Evolutionary conservation across 495 filamentous ascomycete species (phyloP), one percentile per base, ranked within the genome.

Genomic region (Penicillium longicatenatum): DNA sequence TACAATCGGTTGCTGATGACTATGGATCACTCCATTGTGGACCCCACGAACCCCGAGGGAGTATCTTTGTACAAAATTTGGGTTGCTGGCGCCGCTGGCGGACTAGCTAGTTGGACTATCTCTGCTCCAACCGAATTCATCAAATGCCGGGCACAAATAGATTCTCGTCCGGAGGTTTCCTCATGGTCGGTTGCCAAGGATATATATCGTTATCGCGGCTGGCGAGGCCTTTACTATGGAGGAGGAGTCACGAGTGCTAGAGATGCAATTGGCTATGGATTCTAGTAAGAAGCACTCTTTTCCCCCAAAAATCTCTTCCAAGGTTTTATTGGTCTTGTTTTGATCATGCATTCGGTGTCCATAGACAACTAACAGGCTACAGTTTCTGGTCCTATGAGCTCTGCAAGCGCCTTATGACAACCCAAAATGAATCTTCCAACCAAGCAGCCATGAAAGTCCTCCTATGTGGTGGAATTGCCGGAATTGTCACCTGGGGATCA

Each of bases 321-420:
- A n/a, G n/a, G n/a, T n/a, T n/a, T n/a, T n/a, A n/a, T n/a, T n/a
- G n/a, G n/a, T n/a, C n/a, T n/a, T n/a, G n/a, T n/a, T n/a, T n/a
- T n/a, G n/a, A n/a, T n/a, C n/a, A n/a, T 52, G 17, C 20, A 11
- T 41, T 35, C 26, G 19, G 11, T 35, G 31, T 35, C 12, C 6
- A 14, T 10, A 4, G 31, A 10, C 12, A 11, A 35, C 10, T 35
- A 10, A 35, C 31, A 6, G 8, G 2, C 9, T 20, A 42, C 57
- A 87, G 85, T 68, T 97, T 96, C 70, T 92, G 87, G 86, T 85
- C 86, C 14, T 97, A 96, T 65, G 89, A 96, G 70, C 74, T 89
- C 37, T 82, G 75, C 59, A 89, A 85, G 51, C 79, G 82, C 19
- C 74, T 77, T 51, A 67, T 88, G 64, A 68, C 73, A 43, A 64